Percentiles rank a stretch among this genome's conserved stretches.
Evolutionary conservation across 495 filamentous ascomycete species (phyloP).

Genomic region (Collariella sp.): DNA sequence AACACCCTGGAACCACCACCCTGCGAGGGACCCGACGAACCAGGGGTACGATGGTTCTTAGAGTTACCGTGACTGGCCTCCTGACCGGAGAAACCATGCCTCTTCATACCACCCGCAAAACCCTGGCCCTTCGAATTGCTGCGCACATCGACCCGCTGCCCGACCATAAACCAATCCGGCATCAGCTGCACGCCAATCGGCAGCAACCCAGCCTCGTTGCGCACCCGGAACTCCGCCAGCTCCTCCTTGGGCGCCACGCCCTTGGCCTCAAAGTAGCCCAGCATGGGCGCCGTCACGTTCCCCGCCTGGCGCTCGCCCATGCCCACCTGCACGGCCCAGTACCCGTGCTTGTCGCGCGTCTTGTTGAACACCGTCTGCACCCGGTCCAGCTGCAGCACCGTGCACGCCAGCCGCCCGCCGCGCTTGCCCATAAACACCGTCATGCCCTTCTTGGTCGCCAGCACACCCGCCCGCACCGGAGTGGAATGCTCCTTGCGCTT

Average conservation of each 20-base stretch:
- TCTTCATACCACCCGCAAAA: slow-evolving; percentile 96
- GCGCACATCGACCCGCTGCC: slow-evolving; percentile 82
- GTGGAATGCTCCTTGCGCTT: slow-evolving; percentile 66
- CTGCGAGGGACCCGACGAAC: slow-evolving; percentile 77
- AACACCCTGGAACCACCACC: slow-evolving; percentile 85
- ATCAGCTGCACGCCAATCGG: slow-evolving; percentile 62
- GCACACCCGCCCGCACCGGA: slow-evolving; percentile 70
- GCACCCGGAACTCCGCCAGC: slow-evolving; percentile 81
- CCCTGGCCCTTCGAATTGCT: slow-evolving; percentile 75
- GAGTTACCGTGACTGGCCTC: slow-evolving; percentile 91
- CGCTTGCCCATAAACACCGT: slow-evolving; percentile 77
- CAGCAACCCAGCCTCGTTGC: slow-evolving; percentile 61
- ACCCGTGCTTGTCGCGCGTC: slow-evolving; percentile 70
- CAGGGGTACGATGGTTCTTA: slow-evolving; percentile 80
- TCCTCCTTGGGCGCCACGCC: slow-evolving; percentile 72
- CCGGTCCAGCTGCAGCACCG: slow-evolving; percentile 87
- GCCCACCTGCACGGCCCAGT: slow-evolving; percentile 87
- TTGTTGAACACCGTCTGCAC: slow-evolving; percentile 82
- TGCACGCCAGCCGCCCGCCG: slow-evolving; percentile 74
- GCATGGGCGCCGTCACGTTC: slow-evolving; percentile 68
- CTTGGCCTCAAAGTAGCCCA: slow-evolving; percentile 76
- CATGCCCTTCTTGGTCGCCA: slow-evolving; percentile 91
- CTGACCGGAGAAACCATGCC: slow-evolving; percentile 79
- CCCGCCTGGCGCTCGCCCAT: slow-evolving; percentile 63
- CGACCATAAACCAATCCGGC: slow-evolving; percentile 81